Conservation (phyloP, 768 basidiomycete species). For the Sporobolomyces roseus region DNA sequence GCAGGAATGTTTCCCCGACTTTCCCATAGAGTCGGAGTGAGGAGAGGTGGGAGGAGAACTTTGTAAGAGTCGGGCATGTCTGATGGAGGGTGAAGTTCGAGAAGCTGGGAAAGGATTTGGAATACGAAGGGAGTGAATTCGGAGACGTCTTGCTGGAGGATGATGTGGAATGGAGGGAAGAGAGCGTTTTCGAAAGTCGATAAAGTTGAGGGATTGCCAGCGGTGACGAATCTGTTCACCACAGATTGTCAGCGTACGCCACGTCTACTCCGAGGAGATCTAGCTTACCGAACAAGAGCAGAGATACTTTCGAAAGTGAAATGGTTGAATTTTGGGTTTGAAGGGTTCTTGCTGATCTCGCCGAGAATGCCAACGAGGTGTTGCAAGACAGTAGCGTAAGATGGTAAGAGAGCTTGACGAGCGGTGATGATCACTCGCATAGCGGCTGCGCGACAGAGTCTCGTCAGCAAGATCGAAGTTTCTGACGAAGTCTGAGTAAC, state of each 20-base stretch:
- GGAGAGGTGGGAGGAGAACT: slow-evolving; percentile 70
- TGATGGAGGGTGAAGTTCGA: slow-evolving; percentile 65
- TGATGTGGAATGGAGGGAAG: slow-evolving; percentile 79
- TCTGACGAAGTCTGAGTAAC: slow-evolving; percentile 44
- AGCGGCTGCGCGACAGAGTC: slow-evolving; percentile 59
- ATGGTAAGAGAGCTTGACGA: slow-evolving; percentile 67
- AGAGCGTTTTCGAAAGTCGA: slow-evolving; percentile 71
- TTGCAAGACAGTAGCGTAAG: slow-evolving; percentile 61
- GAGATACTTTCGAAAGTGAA: slow-evolving; percentile 95
- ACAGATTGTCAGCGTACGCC: too few species aligned
- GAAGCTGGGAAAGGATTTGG: slow-evolving; percentile 93
- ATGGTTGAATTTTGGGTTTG: slow-evolving; percentile 96
- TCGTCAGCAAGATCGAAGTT: background rate
- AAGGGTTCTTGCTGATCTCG: slow-evolving; percentile 88
- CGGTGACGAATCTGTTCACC: slow-evolving; percentile 67
- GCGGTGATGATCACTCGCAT: slow-evolving; percentile 93
- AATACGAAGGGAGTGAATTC: slow-evolving; percentile 98
- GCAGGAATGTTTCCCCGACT: slow-evolving; percentile 93
- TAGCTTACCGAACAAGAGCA: slow-evolving; percentile 72
- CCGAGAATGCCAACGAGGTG: slow-evolving; percentile 79
- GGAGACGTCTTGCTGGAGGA: slow-evolving; percentile 87
- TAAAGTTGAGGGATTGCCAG: slow-evolving; percentile 64
- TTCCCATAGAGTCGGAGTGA: slow-evolving; percentile 82
- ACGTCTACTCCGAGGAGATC: background rate
- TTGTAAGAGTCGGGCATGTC: slow-evolving; percentile 72